A percentile compares a stretch with the other conserved stretches of the same genome.
Conservation (phyloP, 768 basidiomycete species). For the Pulveroboletus frians region DNA sequence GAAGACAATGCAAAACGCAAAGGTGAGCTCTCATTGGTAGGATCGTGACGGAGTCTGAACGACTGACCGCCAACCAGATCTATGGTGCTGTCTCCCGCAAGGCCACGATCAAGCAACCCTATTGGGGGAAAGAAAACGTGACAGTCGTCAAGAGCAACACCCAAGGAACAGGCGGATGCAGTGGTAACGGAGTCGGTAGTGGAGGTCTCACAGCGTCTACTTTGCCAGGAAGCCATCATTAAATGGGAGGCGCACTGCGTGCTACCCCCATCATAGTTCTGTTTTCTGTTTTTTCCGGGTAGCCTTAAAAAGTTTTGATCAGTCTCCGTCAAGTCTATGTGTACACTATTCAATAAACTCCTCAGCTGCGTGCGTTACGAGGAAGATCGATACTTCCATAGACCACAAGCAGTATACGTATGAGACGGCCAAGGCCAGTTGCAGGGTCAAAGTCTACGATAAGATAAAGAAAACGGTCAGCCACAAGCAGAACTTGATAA, state of each 20-base stretch:
- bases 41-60: background rate
- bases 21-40: slow-evolving; percentile 5
- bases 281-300: slow-evolving; percentile 4
- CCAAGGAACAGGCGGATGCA: background rate
- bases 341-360: background rate
- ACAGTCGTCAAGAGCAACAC: background rate
- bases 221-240: too few relatives aligned
- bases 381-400: background rate
- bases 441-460: background rate
- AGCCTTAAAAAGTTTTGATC: slow-evolving; percentile 1
- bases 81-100: background rate
- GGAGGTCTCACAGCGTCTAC: background rate
- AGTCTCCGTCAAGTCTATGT: background rate
- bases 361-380: background rate
- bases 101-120: slow-evolving; percentile 12
- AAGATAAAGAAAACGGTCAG: background rate
- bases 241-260: background rate
- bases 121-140: background rate
- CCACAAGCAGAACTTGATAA: background rate
- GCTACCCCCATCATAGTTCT: too few relatives aligned
- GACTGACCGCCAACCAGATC: slow-evolving; percentile 9
- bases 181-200: background rate
- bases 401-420: background rate
- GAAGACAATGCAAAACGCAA: slow-evolving; percentile 6
- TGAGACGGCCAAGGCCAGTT: too few relatives aligned